Percentiles rank a stretch among this genome's conserved stretches.
phyloP scores from a whole-genome alignment of 345 rosid species.

The Citrus mangshanensis region DNA sequence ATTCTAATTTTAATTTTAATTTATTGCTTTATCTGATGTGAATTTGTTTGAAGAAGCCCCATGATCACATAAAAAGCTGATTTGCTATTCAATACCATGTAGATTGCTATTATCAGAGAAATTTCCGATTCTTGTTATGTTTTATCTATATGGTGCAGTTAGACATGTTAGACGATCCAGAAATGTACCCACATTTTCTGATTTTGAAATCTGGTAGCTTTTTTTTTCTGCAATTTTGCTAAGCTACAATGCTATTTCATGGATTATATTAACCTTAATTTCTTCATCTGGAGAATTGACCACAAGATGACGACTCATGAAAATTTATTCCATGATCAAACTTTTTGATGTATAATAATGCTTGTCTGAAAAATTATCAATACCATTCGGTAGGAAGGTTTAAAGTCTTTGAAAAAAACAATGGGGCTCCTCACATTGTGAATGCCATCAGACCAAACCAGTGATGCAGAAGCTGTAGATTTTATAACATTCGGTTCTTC shows the following conservation, averaged over 20 bases:
- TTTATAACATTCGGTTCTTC: no score
- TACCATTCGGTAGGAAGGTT: not conserved
- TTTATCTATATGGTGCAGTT: not conserved
- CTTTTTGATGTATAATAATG: not conserved
- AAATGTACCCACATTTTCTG: not conserved
- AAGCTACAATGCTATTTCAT: not conserved
- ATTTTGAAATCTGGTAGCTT: not conserved
- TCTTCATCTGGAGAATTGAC: not conserved
- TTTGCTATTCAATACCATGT: not conserved
- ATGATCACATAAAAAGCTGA: not conserved
- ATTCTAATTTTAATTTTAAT: not conserved
- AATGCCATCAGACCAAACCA: constrained; percentile 20
- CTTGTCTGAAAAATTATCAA: not conserved
- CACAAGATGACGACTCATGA: not conserved
- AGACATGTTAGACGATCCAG: not conserved
- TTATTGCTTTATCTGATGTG: not conserved
- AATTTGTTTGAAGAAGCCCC: not conserved
- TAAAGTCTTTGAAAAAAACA: not conserved
- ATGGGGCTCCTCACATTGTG: constrained; percentile 22
- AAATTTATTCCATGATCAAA: not conserved
- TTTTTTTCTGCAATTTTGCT: not conserved
- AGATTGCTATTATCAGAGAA: not conserved
- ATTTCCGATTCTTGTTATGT: not conserved
- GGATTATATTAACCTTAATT: not conserved
- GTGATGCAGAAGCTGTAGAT: not conserved